Conservation (phyloP, 306 rosid genomes). For the Vigna reflexopilosa region DNA sequence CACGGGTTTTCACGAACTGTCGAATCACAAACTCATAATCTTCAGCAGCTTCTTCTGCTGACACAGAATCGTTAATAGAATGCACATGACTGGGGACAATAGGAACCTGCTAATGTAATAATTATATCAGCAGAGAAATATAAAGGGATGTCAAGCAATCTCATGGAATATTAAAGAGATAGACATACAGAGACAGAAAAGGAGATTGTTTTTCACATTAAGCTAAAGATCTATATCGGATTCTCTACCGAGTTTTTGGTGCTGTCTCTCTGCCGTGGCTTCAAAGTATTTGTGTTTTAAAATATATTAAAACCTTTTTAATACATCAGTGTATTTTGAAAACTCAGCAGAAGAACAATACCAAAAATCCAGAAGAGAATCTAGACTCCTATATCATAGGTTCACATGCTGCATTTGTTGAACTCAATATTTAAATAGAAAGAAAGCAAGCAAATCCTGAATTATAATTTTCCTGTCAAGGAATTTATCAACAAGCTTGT, state of each 20-base stretch:
- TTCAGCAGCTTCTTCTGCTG: conserved; percentile 96
- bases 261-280: too few species aligned
- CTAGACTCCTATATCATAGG: neutral
- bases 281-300: too few species aligned
- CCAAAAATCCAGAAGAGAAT: too few species aligned
- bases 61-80: conserved; percentile 85
- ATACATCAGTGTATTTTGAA: too few species aligned
- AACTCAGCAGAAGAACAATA: too few species aligned
- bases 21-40: conserved; percentile 91
- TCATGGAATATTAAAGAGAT: too few species aligned
- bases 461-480: conserved; percentile 3
- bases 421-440: conserved; percentile 36
- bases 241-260: too few species aligned
- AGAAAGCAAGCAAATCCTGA: neutral
- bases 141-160: conserved; percentile 10
- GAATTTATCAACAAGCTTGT: conserved; percentile 8
- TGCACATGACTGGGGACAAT: conserved; percentile 87
- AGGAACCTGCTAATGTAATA: conserved; percentile 68
- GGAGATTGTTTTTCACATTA: neutral
- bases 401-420: neutral
- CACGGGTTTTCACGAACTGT: conserved; percentile 89
- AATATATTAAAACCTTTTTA: too few species aligned
- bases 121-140: conserved; percentile 41
- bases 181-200: too few species aligned
- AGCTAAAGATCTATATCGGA: conserved; percentile 18